Base-by-base conservation (phyloP, 441 rosid genomes). In the Eutrema salsugineum region DNA sequence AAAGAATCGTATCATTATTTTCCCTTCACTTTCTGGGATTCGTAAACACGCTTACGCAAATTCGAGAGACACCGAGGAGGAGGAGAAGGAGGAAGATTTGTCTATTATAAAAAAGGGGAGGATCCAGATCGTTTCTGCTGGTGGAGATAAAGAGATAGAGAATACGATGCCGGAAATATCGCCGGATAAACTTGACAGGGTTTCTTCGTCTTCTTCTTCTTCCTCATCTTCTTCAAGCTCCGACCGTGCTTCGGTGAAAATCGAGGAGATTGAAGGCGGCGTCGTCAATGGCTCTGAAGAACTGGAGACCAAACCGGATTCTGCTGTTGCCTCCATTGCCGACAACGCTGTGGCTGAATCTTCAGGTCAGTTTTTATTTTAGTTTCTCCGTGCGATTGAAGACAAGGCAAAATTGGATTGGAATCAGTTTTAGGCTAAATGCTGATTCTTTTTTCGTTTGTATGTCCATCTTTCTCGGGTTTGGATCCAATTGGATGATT, bases 111-210 rank as follows among this genome's bases (percentile, higher is more conserved):
- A n/a, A 9, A 67, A 69, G 24, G 2, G 0, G 35, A 46, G 51
- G 87, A 81, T 85, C 86, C 65, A 83, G 78, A 81, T 71, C 85
- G 78, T 67, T 62, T 27, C 36, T 47, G 49, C 61, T 36, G 27
- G 60, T 20, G n/a, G 39, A 42, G 64, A 63, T 27, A 72, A 55
- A 36, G 3, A 47, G 22, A 61, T 7, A 54, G 14, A 53, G 56
- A 51, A 54, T 54, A 65, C 50, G 73, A 87, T 86, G 89, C 83
- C 73, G 76, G 85, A 72, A 44, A 66, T 70, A 53, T 71, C 83
- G 9, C 83, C 78, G 66, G 84, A 66, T 54, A 76, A 79, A 60
- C 82, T 77, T 16, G 74, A 65, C 64, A 84, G 54, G 70, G 78
- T 19, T 54, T 43, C 73, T 32, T 71, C 76, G 0, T 64, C 80